Evolutionary conservation across 495 filamentous ascomycete genomes (phyloP).

Genomic region (Parathielavia appendiculata): DNA sequence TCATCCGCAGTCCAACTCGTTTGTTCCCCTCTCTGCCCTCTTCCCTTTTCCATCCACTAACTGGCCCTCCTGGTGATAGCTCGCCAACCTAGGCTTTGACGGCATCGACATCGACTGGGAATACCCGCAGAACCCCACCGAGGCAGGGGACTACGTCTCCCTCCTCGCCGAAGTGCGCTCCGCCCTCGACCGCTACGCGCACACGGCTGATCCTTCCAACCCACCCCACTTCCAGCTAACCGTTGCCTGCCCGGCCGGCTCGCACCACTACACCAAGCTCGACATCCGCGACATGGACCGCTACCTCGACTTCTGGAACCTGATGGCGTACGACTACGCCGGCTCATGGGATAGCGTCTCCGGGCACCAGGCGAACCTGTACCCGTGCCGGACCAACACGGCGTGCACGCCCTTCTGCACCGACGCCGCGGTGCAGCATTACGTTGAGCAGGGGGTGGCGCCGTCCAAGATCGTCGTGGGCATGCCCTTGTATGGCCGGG

Average conservation of each 20-base stretch:
- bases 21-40: not conserved
- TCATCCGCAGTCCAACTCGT: slow-evolving; percentile 57
- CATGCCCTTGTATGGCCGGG: slow-evolving; percentile 87
- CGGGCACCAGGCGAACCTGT: slow-evolving; percentile 82
- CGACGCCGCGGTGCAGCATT: slow-evolving; percentile 61
- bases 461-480: slow-evolving; percentile 74
- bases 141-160: slow-evolving; percentile 71
- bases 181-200: slow-evolving; percentile 56
- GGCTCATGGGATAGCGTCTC: slow-evolving; percentile 69
- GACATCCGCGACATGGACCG: slow-evolving; percentile 68
- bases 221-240: slow-evolving; percentile 70
- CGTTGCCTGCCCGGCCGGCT: slow-evolving; percentile 63
- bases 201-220: slow-evolving; percentile 35
- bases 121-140: slow-evolving; percentile 49
- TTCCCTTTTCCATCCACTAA: not conserved
- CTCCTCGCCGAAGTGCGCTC: slow-evolving; percentile 62
- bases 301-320: slow-evolving; percentile 89
- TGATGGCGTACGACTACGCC: slow-evolving; percentile 81
- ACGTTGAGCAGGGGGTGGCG: slow-evolving; percentile 58
- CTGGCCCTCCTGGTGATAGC: not conserved
- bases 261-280: slow-evolving; percentile 71
- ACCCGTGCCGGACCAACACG: slow-evolving; percentile 49
- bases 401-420: slow-evolving; percentile 69
- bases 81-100: slow-evolving; percentile 60
- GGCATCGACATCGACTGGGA: slow-evolving; percentile 61